phyloP scores from a whole-genome alignment of 2,329 filamentous ascomycete genomes.

The Colletotrichum spinosum region DNA sequence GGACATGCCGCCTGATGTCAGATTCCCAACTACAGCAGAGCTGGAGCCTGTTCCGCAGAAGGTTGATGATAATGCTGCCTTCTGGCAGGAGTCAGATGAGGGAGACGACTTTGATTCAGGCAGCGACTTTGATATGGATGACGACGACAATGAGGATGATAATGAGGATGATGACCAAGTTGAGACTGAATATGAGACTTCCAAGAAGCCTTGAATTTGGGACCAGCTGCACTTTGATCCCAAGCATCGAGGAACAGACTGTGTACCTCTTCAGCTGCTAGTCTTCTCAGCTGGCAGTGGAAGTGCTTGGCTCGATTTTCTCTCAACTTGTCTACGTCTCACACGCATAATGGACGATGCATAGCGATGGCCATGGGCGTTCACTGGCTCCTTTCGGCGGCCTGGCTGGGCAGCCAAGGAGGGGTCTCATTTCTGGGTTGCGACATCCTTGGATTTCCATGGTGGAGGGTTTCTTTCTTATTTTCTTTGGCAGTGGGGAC shows the following conservation, averaged over 20 bases:
- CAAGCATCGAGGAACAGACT: no score
- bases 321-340: constrained; percentile 17
- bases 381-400: constrained; percentile 32
- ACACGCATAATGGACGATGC: constrained; percentile 35
- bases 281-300: no score
- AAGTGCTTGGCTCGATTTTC: background rate
- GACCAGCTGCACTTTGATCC: no score
- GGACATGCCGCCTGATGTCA: constrained; percentile 83
- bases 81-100: constrained; percentile 82
- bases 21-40: constrained; percentile 83
- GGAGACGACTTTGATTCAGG: constrained; percentile 77
- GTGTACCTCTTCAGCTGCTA: no score
- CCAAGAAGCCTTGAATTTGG: constrained; percentile 19
- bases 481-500: no score
- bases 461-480: constrained; percentile 16
- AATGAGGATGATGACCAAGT: constrained; percentile 69
- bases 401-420: constrained; percentile 28
- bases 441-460: constrained; percentile 35
- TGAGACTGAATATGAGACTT: background rate
- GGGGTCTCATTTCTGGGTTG: constrained; percentile 32
- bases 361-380: constrained; percentile 39
- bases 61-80: constrained; percentile 76
- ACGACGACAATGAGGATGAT: constrained; percentile 69
- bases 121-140: constrained; percentile 73
- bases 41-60: constrained; percentile 71